These are phyloP conservation scores for Wickerhamomyces mucosus DNA, from an alignment of 805 yeast species.

Conservation along the genomic window DNA sequence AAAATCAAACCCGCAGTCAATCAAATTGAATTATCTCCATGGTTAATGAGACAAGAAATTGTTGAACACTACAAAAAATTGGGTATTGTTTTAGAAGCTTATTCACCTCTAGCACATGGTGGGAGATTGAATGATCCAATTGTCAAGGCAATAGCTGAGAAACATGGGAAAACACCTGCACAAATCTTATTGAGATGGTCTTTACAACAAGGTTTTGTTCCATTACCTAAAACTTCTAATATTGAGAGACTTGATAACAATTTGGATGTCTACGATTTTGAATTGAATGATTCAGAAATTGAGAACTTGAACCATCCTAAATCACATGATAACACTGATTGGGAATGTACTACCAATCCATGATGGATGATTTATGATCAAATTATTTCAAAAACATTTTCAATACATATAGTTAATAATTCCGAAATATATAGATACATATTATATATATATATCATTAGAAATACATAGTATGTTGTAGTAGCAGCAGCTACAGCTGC, in stretches of 20 bases:
- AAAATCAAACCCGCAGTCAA: constrained; percentile 60
- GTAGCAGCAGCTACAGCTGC: too few species aligned
- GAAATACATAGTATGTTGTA: too few species aligned
- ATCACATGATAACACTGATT: constrained; percentile 63
- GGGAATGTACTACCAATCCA: constrained; percentile 35
- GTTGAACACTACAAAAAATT: constrained; percentile 33
- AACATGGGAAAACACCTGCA: constrained; percentile 32
- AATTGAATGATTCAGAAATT: constrained; percentile 32
- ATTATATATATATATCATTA: too few species aligned
- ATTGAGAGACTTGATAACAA: constrained; percentile 30
- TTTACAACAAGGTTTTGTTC: constrained; percentile 45
- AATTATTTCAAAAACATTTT: too few species aligned
- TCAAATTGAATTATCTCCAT: constrained; percentile 55
- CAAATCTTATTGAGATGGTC: constrained; percentile 54
- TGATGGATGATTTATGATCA: too few species aligned
- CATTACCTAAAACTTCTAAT: constrained; percentile 39
- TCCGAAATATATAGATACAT: too few species aligned
- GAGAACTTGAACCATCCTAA: constrained; percentile 37
- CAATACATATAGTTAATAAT: too few species aligned
- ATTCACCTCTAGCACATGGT: constrained; percentile 56
- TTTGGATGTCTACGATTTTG: constrained; percentile 33
- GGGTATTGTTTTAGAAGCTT: constrained; percentile 48
- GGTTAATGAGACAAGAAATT: constrained; percentile 33
- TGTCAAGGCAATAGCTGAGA: constrained; percentile 31
- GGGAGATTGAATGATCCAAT: constrained; percentile 33